phyloP scores from a whole-genome alignment of 257 asterid species.

The Avicennia marina region DNA sequence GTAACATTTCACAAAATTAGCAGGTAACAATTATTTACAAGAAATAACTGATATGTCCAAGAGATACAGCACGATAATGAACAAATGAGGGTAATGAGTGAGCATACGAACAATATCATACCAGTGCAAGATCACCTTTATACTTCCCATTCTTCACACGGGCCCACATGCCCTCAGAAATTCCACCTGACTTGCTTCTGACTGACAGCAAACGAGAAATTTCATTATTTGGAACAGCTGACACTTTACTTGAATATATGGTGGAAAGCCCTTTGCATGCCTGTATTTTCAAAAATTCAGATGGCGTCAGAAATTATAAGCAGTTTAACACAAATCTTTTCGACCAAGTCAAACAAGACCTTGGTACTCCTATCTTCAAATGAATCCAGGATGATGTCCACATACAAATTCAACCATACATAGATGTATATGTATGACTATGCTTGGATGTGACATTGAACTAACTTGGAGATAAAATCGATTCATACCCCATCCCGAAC shows the following conservation, averaged over 20 bases:
- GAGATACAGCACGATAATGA: conserved; percentile 3
- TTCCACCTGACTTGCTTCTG: conserved; percentile 58
- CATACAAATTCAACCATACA: neutral
- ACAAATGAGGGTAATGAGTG: conserved; percentile 10
- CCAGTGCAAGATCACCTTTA: conserved; percentile 97
- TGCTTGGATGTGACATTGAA: neutral
- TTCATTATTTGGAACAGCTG: conserved; percentile 57
- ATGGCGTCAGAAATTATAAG: conserved; percentile 16
- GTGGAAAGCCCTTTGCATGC: conserved; percentile 77
- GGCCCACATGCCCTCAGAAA: conserved; percentile 83
- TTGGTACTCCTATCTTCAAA: no score
- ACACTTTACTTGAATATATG: conserved; percentile 61
- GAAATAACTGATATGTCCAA: conserved; percentile 1
- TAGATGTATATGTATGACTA: neutral
- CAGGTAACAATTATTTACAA: neutral
- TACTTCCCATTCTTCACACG: conserved; percentile 94
- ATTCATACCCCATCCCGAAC: no score
- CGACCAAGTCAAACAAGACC: no score
- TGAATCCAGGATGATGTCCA: no score
- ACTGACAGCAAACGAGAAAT: conserved; percentile 51
- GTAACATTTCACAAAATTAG: conserved; percentile 19
- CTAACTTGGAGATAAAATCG: no score
- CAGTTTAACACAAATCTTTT: neutral
- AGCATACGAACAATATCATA: conserved; percentile 20
- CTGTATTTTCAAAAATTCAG: conserved; percentile 32